Evolutionary conservation across 2,329 filamentous ascomycete genomes (phyloP), one percentile per base, ranked within the genome.

Genomic region (Amylocarpus encephaloides): DNA sequence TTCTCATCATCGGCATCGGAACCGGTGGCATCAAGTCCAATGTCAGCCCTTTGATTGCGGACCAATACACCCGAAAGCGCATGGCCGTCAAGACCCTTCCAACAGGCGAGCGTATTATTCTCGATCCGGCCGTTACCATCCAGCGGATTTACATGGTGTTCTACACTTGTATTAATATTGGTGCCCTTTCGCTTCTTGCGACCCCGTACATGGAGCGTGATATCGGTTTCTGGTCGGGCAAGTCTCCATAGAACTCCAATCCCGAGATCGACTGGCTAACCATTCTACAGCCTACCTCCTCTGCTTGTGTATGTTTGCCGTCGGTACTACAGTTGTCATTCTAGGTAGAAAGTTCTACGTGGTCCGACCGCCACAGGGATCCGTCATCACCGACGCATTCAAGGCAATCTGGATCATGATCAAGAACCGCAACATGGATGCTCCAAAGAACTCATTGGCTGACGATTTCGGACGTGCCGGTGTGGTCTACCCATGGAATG

Each of bases 111-210:
- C 75, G 76, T 10, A 77, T 83, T 33, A 79, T 84, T 48, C 71
- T 80, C 5, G 80, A 83, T 54, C 80, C 79, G 0, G 73, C 75
- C 41, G 68, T 77, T 39, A 84, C 80, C 2, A 67, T 79, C 11
- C 71, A 76, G 2, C 72, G 79, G 15, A 59, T 64, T 12, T 61
- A 62, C 36, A 43, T 60, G 9, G 48, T 53, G 65, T 88, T 86
- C 64, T 88, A 88, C 68, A 72, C 84, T 51, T 76, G 82, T 59
- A 82, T 86, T 70, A 87, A 87, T 62, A 61, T 85, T 11, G 85
- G 85, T 35, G 76, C 81, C 19, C 50, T 62, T 7, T 65, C 73
- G 30, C 78, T 75, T 43, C 52, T 71, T 6, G 65, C 67, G 1
- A 71, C 68, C 4, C 65, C 66, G 0, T 73, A 72, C 19, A 58